Conservation (phyloP, 2,329 filamentous ascomycete species). For the Fusarium praegraminearum region DNA sequence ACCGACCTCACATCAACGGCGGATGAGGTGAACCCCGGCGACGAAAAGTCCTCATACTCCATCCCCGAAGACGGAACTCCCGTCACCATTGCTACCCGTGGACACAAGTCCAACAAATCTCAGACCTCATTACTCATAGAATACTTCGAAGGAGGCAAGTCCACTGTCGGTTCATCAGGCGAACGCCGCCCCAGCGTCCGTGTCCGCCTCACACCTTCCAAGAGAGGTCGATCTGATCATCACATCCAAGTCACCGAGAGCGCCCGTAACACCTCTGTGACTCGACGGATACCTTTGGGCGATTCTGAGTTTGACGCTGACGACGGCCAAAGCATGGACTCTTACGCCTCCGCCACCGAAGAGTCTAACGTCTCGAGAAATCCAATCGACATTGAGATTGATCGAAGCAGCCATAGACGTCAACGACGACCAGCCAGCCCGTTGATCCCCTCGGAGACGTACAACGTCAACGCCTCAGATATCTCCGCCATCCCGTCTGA, state of each 20-base stretch:
- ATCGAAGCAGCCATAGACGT: conserved; percentile 67
- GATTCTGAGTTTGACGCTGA: conserved; percentile 62
- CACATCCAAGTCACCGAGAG: conserved; percentile 89
- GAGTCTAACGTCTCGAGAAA: conserved; percentile 81
- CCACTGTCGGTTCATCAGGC: conserved; percentile 63
- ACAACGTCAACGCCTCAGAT: conserved; percentile 79
- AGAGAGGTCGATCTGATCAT: conserved; percentile 72
- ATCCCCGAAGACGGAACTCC: conserved; percentile 89
- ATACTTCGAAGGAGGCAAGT: conserved; percentile 87
- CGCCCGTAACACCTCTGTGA: conserved; percentile 73
- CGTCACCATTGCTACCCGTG: conserved; percentile 87
- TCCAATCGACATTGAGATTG: conserved; percentile 91
- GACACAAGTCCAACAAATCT: conserved; percentile 71
- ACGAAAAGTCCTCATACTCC: conserved; percentile 80
- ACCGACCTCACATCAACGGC: conserved; percentile 66
- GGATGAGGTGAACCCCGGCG: conserved; percentile 75
- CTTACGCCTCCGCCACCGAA: conserved; percentile 81
- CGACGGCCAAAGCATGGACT: conserved; percentile 76
- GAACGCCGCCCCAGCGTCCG: conserved; percentile 84
- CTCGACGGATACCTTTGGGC: conserved; percentile 65
- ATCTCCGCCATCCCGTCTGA: conserved; percentile 80
- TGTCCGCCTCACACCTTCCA: conserved; percentile 83
- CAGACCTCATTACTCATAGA: conserved; percentile 94
- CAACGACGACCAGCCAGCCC: conserved; percentile 76
- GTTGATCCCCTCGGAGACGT: conserved; percentile 72